Base-by-base conservation (phyloP, 495 filamentous ascomycete species). In the Talaromyces trachyspermus region DNA sequence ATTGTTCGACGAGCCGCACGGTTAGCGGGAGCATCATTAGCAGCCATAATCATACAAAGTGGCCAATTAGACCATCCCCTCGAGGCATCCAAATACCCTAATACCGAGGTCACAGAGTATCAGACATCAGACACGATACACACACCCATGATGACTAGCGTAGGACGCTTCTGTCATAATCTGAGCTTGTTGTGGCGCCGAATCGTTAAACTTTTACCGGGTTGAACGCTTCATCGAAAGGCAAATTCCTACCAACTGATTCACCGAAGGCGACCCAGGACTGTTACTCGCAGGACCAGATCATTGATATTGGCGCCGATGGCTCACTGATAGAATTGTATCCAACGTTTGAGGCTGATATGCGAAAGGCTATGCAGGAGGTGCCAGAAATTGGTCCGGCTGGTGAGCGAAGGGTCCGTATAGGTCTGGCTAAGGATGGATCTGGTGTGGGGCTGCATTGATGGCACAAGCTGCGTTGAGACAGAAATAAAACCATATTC, bases 251-350 rank as follows among this genome's bases (percentile, higher is more conserved):
- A n/a, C n/a, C n/a, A n/a, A n/a, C 11, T 14, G 8, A n/a, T 36
- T 58, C 14, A 53, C 5, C 26, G 17, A 24, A 37, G 5, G 14
- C 29, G 6, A 51, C 59, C 2, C 55, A 62, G 20, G 58, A 51
- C 35, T 61, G 58, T 42, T n/a, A n/a, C n/a, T 5, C 14, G 14
- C n/a, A 37, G 5, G 59, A 82, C 18, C 81, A 85, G 26, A 69
- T 84, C 11, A 72, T 96, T 37, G 90, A 96, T 60, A 75, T 96
- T 46, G 90, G 89, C 57, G 89, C 95, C 11, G 90, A 96, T 57
- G 90, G 90, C 53, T 83, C 77, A 58, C 66, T 96, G 29, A 87
- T 95, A 2, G 90, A 96, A 63, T 88, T 88, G 66, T 95, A 95
- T 64, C 50, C 52, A 19, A 60, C 40, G 0, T 69, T 66, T 17